Evolutionary conservation across 108 stramenopile genomes (phyloP), one percentile per base, ranked within the genome.

Genomic region (Cyclotella cryptica): DNA sequence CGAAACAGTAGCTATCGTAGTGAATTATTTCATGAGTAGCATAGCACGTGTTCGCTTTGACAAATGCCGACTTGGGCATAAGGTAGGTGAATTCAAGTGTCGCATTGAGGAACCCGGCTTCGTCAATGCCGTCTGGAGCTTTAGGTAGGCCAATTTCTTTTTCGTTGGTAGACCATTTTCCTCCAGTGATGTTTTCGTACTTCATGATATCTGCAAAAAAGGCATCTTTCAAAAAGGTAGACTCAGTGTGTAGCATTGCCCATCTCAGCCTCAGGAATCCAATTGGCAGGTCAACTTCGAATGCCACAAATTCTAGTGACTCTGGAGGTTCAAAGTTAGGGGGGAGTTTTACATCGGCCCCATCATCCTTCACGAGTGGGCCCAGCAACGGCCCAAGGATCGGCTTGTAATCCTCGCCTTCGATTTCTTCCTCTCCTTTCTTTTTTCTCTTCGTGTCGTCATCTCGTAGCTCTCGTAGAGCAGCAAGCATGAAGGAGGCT

Each of bases 1-100:
- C 76, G 54, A 94, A 87, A 61, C 87, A 90, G 72, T 90, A 75
- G 60, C 88, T 87, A 52, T 89, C 87, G 70, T 94, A 94, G 17
- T 85, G 74, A n/a, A 78, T 70, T 39, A 94, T 87, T 51, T 71
- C 86, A 12, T 45, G 61, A 5, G 87, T 89, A 62, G 90, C 90
- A 78, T 87, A 87, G 51, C 79, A 79, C 74, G 75, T 94, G 65
- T 92, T 94, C 30, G 93, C 90, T 17, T 83, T 80, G 57, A 94
- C 93, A 51, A 94, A 92, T 12, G 88, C 89, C 11, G 87, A 87
- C 51, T 88, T 89, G 35, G 93, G 93, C 93, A 94, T 94, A 42
- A 91, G 68, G 69, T 92, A 94, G 29, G 42, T 54, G 53, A 79
- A 69, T 42, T 77, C 84, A 10, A 75, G 29, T 24, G 75, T 80